Percentiles rank a stretch among this genome's conserved stretches.
Conservation (phyloP, 345 rosid genomes). For the Citrus cavaleriei region DNA sequence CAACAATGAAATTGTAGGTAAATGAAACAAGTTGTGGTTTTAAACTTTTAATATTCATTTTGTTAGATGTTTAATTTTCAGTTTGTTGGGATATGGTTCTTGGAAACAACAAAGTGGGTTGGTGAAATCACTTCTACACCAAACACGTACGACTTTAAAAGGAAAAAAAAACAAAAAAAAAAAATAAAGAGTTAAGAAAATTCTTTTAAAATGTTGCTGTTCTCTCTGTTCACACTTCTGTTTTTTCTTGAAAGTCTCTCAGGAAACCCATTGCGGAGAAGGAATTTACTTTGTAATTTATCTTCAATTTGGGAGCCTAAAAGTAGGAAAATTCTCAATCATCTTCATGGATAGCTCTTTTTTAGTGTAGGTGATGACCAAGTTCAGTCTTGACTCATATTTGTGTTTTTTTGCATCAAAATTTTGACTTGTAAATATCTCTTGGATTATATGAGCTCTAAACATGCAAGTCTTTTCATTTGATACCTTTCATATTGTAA, state of each 20-base stretch:
- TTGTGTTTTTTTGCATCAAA: not conserved
- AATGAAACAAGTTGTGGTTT: not conserved
- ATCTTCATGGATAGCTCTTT: too few relatives aligned
- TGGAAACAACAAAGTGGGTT: not conserved
- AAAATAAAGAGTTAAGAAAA: not conserved
- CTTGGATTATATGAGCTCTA: not conserved
- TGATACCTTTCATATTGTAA: not conserved
- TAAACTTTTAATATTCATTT: too few relatives aligned
- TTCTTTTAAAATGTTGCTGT: not conserved
- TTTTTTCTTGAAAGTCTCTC: not conserved
- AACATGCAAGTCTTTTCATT: not conserved
- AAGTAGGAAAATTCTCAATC: not conserved
- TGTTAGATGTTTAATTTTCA: not conserved
- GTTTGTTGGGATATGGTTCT: too few relatives aligned
- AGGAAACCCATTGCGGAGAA: not conserved
- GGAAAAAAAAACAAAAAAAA: not conserved
- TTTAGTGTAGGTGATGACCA: not conserved
- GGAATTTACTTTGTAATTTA: not conserved
- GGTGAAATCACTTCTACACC: not conserved
- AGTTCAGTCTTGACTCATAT: not conserved
- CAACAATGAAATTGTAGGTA: too few relatives aligned
- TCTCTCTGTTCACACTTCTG: not conserved
- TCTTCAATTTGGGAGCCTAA: not conserved
- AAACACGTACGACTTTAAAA: not conserved
- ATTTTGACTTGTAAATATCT: not conserved